phyloP scores from a whole-genome alignment of 352 stramenopile genomes.

The Aphanomyces astaci region DNA sequence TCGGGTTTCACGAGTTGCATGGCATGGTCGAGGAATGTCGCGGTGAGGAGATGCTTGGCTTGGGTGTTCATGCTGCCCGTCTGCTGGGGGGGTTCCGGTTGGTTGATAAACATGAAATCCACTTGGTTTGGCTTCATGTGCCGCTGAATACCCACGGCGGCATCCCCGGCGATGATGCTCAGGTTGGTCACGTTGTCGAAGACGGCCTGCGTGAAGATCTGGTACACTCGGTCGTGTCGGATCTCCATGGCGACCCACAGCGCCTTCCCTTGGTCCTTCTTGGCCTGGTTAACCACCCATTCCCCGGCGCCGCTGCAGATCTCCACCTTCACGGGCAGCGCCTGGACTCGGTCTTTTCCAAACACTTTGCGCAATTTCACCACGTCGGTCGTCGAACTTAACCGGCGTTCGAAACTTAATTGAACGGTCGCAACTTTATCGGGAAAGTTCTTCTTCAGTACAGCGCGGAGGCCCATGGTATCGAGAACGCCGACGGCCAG shows the following conservation, averaged over 20 bases:
- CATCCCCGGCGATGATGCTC: constrained; percentile 18
- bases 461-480: constrained; percentile 9
- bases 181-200: constrained; percentile 20
- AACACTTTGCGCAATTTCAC: constrained; percentile 14
- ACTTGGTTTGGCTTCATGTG: not conserved
- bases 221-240: constrained; percentile 25
- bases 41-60: constrained; percentile 23
- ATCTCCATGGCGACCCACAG: constrained; percentile 24
- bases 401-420: not conserved
- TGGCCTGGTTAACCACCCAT: constrained; percentile 23
- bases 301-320: constrained; percentile 25
- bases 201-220: constrained; percentile 19
- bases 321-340: constrained; percentile 22
- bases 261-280: not conserved
- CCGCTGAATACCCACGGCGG: not conserved
- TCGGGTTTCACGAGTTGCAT: constrained; percentile 14
- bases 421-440: not conserved
- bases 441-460: constrained; percentile 18
- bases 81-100: constrained; percentile 25
- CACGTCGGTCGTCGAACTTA: not conserved
- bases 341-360: constrained; percentile 11
- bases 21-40: constrained; percentile 8
- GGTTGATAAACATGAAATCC: constrained; percentile 25
- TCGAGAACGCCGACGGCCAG: not conserved
- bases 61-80: constrained; percentile 18